Percentiles rank a stretch among this genome's conserved stretches.
Evolutionary conservation across 2,329 filamentous ascomycete genomes (phyloP).

Genomic region (Monascus ruber): DNA sequence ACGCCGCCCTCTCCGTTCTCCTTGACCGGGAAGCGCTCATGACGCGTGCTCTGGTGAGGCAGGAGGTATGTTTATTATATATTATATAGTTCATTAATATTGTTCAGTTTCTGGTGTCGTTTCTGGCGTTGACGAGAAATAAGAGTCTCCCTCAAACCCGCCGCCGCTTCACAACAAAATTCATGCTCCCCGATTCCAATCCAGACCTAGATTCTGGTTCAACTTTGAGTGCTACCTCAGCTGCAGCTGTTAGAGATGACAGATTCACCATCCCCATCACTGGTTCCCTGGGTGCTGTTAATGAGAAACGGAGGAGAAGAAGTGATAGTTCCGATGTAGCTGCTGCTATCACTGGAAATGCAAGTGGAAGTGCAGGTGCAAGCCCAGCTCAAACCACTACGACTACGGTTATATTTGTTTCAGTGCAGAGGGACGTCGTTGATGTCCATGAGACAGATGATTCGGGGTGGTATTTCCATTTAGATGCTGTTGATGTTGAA

Average conservation of each 20-base stretch:
- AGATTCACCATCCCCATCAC: neutral
- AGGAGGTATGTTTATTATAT: no score
- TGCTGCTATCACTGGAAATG: no score
- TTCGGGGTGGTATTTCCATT: neutral
- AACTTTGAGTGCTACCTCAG: no score
- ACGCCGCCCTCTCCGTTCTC: no score
- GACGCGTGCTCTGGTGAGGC: no score
- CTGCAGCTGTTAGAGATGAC: neutral
- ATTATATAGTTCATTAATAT: no score
- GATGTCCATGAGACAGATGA: neutral
- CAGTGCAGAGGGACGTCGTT: neutral
- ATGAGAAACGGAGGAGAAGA: neutral
- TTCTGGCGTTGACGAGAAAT: no score
- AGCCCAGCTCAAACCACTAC: neutral
- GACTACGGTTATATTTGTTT: neutral
- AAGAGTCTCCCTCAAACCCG: neutral
- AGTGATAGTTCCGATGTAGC: no score
- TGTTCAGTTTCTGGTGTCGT: no score
- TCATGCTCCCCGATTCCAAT: neutral
- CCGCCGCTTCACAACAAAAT: neutral
- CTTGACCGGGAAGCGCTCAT: no score
- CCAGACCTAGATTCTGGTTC: neutral
- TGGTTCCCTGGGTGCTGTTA: neutral
- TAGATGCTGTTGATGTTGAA: no score
- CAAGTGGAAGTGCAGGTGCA: no score